Conservation (phyloP, 139 green algal genomes). For the Coccomyxa sp. region DNA sequence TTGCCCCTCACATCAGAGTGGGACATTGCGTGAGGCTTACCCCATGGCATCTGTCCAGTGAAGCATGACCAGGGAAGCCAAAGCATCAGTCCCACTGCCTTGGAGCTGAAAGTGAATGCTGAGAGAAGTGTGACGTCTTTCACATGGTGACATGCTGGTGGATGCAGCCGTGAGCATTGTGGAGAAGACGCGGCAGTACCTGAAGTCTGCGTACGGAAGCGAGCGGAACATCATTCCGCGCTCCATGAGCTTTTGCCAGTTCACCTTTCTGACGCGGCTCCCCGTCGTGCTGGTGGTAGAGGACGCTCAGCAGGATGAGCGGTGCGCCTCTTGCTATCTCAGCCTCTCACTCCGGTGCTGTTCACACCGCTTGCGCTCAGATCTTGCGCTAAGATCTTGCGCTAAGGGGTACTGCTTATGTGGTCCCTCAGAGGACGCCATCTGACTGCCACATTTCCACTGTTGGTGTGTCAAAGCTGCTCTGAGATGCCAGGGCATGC, state of each 20-base stretch:
- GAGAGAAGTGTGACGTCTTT: neutral
- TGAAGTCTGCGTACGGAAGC: neutral
- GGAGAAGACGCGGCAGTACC: neutral
- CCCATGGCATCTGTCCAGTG: neutral
- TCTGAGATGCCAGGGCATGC: too few relatives aligned
- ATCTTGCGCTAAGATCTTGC: too few relatives aligned
- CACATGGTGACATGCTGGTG: neutral
- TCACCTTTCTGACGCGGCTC: neutral
- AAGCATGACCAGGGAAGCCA: neutral
- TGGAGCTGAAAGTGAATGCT: neutral
- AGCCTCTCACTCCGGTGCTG: too few relatives aligned
- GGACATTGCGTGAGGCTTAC: too few relatives aligned
- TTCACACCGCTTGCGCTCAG: too few relatives aligned
- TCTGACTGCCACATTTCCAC: too few relatives aligned
- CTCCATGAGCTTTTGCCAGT: neutral
- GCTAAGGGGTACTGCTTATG: too few relatives aligned
- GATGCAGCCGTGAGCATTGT: neutral
- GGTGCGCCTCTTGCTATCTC: neutral
- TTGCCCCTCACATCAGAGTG: too few relatives aligned
- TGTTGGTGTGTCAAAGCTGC: too few relatives aligned
- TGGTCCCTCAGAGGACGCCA: too few relatives aligned
- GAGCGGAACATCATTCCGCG: neutral
- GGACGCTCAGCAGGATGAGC: slow-evolving; percentile 4
- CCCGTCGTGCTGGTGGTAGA: slow-evolving; percentile 6
- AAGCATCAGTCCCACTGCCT: too few relatives aligned